Evolutionary conservation across 2,329 filamentous ascomycete species (phyloP).

Genomic region (Botrytis fabae): DNA sequence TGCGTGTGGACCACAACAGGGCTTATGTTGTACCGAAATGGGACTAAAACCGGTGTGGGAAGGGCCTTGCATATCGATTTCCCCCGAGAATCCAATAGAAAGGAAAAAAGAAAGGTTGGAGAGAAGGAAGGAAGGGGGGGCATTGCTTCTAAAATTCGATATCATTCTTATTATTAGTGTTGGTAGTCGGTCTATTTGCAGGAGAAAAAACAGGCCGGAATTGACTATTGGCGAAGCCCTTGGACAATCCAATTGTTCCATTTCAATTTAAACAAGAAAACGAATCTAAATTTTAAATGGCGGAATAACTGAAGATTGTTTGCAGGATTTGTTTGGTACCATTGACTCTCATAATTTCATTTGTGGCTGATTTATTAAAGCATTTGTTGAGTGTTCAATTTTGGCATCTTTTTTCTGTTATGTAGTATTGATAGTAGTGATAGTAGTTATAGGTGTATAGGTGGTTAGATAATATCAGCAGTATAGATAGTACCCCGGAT

Average conservation of each 20-base stretch:
- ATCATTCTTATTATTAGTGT: neutral
- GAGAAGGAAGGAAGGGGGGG: neutral
- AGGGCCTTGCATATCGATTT: constrained; percentile 8
- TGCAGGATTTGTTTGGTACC: neutral
- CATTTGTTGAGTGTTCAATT: constrained; percentile 23
- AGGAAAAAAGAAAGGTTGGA: neutral
- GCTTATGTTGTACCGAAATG: neutral
- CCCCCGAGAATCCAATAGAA: constrained; percentile 18
- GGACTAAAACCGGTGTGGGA: constrained; percentile 10
- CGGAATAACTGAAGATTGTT: neutral
- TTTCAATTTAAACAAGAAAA: neutral
- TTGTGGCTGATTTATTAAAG: neutral
- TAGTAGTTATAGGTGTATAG: neutral
- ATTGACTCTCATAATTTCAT: neutral
- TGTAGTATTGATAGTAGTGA: too few species aligned
- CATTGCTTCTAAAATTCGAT: neutral
- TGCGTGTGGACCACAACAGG: neutral
- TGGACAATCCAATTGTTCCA: constrained; percentile 10
- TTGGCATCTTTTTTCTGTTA: constrained; percentile 35
- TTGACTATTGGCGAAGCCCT: neutral
- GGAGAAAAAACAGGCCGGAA: neutral
- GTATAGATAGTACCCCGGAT: neutral
- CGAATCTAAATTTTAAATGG: constrained; percentile 19
- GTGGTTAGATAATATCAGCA: neutral
- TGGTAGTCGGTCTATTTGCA: too few species aligned